Conservation (phyloP, 139 green algal genomes). For the Chlamydomonas sp. region DNA sequence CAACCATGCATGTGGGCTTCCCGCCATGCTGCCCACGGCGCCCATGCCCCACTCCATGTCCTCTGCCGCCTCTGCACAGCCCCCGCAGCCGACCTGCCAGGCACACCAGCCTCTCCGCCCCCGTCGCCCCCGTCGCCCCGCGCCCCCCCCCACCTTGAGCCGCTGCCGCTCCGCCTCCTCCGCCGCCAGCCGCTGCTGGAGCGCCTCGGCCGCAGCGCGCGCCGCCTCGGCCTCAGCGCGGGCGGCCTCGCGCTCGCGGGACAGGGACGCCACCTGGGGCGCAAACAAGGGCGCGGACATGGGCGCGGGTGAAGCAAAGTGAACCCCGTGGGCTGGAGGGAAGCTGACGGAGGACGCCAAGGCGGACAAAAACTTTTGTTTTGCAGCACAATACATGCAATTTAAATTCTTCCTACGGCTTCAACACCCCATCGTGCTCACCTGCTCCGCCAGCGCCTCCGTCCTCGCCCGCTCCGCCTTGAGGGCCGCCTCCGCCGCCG, state of each 20-base stretch:
- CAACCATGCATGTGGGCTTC: too few species aligned
- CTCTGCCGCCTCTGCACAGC: too few species aligned
- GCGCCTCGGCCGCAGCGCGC: neutral
- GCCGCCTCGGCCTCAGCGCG: neutral
- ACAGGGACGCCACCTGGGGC: neutral
- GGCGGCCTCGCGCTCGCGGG: neutral
- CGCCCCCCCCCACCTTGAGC: constrained; percentile 17
- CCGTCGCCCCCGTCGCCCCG: neutral
- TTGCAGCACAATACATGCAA: neutral
- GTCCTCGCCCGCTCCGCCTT: neutral
- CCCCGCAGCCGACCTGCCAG: too few species aligned
- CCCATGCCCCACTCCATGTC: too few species aligned
- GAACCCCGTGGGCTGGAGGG: too few species aligned
- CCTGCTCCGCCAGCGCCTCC: constrained; percentile 10
- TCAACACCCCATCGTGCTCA: neutral
- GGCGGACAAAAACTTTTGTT: neutral
- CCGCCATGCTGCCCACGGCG: too few species aligned
- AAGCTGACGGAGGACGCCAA: neutral
- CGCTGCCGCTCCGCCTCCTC: constrained; percentile 11
- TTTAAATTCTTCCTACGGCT: too few species aligned
- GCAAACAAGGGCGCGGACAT: too few species aligned
- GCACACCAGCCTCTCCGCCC: too few species aligned
- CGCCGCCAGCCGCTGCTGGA: neutral
- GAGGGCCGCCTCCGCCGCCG: neutral
- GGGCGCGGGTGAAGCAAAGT: too few species aligned